These are phyloP conservation scores for Aspergillus alliaceus DNA, from an alignment of 2,329 filamentous ascomycete species.

Conservation along the genomic window DNA sequence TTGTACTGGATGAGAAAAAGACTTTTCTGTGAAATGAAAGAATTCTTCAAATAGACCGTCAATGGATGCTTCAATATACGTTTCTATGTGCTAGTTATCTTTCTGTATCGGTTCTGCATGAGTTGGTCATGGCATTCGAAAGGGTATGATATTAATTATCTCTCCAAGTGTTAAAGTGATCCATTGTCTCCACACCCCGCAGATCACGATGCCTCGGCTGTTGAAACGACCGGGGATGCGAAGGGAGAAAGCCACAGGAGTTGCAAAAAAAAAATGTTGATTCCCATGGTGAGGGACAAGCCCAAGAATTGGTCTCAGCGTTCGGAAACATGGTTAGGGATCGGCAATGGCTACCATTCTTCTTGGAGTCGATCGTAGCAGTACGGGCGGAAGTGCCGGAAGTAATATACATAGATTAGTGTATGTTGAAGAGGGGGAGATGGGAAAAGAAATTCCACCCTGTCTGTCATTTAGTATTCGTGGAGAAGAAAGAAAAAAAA, in stretches of 20 bases:
- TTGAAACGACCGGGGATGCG: not conserved
- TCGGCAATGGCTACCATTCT: not conserved
- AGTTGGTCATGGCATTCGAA: not conserved
- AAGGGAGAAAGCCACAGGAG: no score
- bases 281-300: not conserved
- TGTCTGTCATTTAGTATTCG: no score
- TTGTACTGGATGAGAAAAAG: constrained; percentile 30
- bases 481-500: no score
- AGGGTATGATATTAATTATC: not conserved
- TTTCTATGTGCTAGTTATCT: not conserved
- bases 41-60: constrained; percentile 12
- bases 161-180: not conserved
- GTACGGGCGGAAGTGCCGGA: not conserved
- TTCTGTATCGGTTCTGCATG: not conserved
- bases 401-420: not conserved
- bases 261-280: not conserved
- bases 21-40: constrained; percentile 12
- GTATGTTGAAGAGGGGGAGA: not conserved
- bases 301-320: not conserved
- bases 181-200: constrained; percentile 1
- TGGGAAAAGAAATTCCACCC: not conserved
- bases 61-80: not conserved
- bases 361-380: not conserved
- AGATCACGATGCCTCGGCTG: constrained; percentile 3
- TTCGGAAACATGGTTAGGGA: not conserved